phyloP scores from a whole-genome alignment of 306 rosid genomes.

The Lathyrus oleraceus region DNA sequence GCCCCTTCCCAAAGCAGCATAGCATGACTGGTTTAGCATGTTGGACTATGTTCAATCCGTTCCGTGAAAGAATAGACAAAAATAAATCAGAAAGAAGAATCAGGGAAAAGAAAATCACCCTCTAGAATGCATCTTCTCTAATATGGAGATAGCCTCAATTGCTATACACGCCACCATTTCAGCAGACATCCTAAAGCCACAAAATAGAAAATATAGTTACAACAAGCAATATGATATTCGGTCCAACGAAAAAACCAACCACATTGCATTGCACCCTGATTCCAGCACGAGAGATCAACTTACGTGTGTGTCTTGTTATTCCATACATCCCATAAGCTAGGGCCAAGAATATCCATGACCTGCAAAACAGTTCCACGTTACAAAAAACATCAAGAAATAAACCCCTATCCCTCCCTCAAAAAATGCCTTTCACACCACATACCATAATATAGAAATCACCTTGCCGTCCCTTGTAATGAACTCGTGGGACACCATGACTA shows the following conservation, averaged over 20 bases:
- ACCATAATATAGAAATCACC: constrained; percentile 96
- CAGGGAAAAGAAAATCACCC: constrained; percentile 58
- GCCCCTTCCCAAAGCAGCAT: not conserved
- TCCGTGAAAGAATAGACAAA: constrained; percentile 4
- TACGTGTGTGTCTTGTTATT: constrained; percentile 72
- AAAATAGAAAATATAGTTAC: constrained; percentile 6
- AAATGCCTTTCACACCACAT: constrained; percentile 21
- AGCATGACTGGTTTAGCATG: not conserved
- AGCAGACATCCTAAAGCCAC: constrained; percentile 65
- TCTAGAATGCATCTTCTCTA: constrained; percentile 87
- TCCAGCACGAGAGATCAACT: constrained; percentile 34
- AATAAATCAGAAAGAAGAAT: constrained; percentile 5
- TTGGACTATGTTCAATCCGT: constrained; percentile 2
- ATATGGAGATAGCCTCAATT: constrained; percentile 88
- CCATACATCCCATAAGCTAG: constrained; percentile 96
- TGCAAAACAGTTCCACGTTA: constrained; percentile 33
- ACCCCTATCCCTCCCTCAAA: constrained; percentile 5
- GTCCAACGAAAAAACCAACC: not conserved
- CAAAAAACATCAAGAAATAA: constrained; percentile 21
- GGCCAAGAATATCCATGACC: constrained; percentile 98
- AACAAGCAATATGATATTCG: constrained; percentile 13
- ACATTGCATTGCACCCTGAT: not conserved
- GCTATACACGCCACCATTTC: constrained; percentile 99
- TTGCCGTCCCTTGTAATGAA: constrained; percentile 87
- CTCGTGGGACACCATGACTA: constrained; percentile 92